A percentile compares a stretch with the other conserved stretches of the same genome.
Conservation (phyloP, 148 eudicot genomes). For the Linanthus parryae region DNA sequence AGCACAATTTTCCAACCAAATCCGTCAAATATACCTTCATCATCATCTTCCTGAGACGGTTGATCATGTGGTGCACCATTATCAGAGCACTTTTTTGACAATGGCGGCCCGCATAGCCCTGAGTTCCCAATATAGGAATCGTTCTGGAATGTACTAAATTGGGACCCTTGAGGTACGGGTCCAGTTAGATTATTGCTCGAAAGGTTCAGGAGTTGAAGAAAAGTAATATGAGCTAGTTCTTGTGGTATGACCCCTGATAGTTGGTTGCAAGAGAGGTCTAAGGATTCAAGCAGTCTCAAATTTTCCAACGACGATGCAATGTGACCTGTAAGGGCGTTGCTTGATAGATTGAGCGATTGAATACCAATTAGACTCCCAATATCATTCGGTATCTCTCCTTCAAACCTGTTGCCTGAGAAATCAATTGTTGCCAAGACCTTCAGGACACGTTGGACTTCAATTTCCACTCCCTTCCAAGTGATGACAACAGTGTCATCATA, state of each 20-base stretch:
- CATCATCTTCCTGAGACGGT: not conserved
- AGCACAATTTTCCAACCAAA: conserved; percentile 7
- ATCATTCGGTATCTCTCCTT: not conserved
- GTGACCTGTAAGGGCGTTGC: not conserved
- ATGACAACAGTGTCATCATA: not conserved
- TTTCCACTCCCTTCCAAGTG: not conserved
- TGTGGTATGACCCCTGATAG: not conserved
- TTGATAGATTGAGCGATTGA: conserved; percentile 1
- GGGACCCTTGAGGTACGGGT: conserved; percentile 6
- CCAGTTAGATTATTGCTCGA: conserved; percentile 5
- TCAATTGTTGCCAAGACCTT: not conserved
- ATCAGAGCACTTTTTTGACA: conserved; percentile 3
- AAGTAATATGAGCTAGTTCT: not conserved
- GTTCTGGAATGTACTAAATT: conserved; percentile 2
- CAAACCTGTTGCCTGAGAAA: conserved; percentile 2
- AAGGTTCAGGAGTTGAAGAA: not conserved
- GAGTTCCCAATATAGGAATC: conserved; percentile 3
- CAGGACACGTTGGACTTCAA: not conserved
- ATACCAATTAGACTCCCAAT: not conserved
- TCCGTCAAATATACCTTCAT: not conserved
- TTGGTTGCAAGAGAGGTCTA: conserved; percentile 5
- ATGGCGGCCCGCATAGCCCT: conserved; percentile 2
- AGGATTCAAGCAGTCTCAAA: not conserved
- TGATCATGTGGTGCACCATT: not conserved
- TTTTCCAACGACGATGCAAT: not conserved